These are phyloP conservation scores for Bromus sterilis DNA, from an alignment of 176 grass and related monocot genomes.

Conservation along the genomic window DNA sequence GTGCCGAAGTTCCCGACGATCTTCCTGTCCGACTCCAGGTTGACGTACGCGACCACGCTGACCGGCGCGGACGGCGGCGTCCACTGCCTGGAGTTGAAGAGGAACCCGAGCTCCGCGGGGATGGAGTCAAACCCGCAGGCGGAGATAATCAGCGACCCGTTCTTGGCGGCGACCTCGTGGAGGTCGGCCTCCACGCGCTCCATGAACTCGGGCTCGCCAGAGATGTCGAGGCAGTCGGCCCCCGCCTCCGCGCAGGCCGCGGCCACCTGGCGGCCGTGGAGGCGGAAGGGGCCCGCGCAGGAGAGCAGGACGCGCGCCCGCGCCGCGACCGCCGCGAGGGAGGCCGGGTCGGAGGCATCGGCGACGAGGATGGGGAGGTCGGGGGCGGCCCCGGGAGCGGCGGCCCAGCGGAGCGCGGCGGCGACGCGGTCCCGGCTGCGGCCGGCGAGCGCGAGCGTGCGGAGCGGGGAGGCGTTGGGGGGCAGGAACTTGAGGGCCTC, in stretches of 20 bases:
- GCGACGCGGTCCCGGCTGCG: constrained; percentile 53
- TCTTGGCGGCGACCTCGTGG: constrained; percentile 38
- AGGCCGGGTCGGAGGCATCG: constrained; percentile 55
- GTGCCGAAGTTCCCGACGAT: constrained; percentile 73
- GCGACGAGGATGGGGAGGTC: constrained; percentile 49
- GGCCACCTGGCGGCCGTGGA: constrained; percentile 57
- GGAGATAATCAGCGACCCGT: constrained; percentile 61
- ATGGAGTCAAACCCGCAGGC: constrained; percentile 90
- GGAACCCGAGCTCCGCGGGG: constrained; percentile 64
- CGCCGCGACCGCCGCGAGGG: constrained; percentile 43
- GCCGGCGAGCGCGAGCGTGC: constrained; percentile 62
- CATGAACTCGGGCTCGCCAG: constrained; percentile 89
- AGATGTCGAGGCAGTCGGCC: constrained; percentile 77
- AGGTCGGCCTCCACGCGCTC: constrained; percentile 64
- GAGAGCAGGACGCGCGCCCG: constrained; percentile 52
- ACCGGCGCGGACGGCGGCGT: constrained; percentile 34
- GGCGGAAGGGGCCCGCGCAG: constrained; percentile 69
- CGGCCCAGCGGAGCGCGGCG: constrained; percentile 55
- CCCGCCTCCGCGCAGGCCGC: constrained; percentile 51
- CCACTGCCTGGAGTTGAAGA: constrained; percentile 72
- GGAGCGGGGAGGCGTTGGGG: constrained; percentile 28
- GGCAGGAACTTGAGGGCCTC: constrained; percentile 72
- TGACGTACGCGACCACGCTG: constrained; percentile 49
- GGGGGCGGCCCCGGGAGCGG: constrained; percentile 13
- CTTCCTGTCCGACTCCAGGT: constrained; percentile 50